These are phyloP conservation scores for Alternaria infectoria DNA, from an alignment of 2,329 filamentous ascomycete genomes.

Conservation along the genomic window DNA sequence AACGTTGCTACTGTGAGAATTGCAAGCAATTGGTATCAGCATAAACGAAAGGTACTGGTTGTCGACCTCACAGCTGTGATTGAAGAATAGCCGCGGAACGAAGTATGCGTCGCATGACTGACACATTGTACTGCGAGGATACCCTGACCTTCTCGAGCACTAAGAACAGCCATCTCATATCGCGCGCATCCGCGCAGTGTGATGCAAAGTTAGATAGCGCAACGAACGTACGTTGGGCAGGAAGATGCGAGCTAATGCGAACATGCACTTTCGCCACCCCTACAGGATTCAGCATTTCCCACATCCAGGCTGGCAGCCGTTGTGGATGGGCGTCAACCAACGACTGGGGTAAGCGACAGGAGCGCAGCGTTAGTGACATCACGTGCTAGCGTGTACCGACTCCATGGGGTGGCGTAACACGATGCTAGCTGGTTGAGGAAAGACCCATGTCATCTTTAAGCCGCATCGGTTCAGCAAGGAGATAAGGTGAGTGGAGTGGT, in stretches of 20 bases:
- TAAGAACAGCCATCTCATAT: not conserved
- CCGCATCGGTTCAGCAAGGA: not conserved
- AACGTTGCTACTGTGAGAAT: not conserved
- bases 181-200: not conserved
- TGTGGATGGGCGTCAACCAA: not conserved
- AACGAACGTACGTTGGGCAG: not conserved
- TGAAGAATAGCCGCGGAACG: not conserved
- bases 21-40: not conserved
- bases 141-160: no score
- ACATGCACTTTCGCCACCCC: not conserved
- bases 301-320: slow-evolving; percentile 7
- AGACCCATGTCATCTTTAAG: not conserved
- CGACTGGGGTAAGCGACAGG: slow-evolving; percentile 2
- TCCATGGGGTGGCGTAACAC: slow-evolving; percentile 2
- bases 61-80: not conserved
- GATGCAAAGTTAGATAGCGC: not conserved
- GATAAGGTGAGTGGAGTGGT: not conserved
- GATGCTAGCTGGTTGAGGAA: not conserved
- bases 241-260: not conserved
- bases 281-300: not conserved
- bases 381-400: slow-evolving; percentile 7
- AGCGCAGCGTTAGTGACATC: slow-evolving; percentile 1
- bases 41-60: not conserved
- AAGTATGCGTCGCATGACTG: not conserved
- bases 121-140: not conserved